Conservation (phyloP, 176 grass and related monocot species). For the Elymus sibiricus region DNA sequence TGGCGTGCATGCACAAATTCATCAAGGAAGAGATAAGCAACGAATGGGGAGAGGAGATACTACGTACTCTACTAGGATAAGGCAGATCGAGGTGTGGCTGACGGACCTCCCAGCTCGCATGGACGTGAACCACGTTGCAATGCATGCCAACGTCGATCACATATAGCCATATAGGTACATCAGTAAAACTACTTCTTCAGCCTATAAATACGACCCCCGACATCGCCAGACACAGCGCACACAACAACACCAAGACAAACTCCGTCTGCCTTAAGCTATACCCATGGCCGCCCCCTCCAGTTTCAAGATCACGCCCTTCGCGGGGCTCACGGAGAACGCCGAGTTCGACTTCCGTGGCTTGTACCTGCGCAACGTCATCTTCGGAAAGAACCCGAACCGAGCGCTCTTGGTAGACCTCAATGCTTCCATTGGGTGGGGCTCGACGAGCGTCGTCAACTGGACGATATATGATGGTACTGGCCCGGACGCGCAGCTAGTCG, state of each 20-base stretch:
- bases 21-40: too few species aligned
- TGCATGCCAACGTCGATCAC: too few species aligned
- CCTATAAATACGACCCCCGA: too few species aligned
- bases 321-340: neutral
- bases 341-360: neutral
- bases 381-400: neutral
- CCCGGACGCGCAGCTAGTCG: neutral
- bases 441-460: neutral
- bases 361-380: neutral
- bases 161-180: too few species aligned
- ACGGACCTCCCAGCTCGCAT: too few species aligned
- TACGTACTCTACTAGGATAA: too few species aligned
- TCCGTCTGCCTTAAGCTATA: neutral
- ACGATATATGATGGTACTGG: neutral
- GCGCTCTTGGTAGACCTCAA: neutral
- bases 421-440: neutral
- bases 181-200: too few species aligned
- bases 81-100: too few species aligned
- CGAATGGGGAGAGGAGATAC: too few species aligned
- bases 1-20: too few species aligned
- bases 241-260: neutral
- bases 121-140: too few species aligned
- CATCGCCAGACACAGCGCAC: neutral
- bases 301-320: neutral
- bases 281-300: neutral